A percentile compares a stretch with the other conserved stretches of the same genome.
phyloP scores from a whole-genome alignment of 257 asterid species.

The Striga asiatica region DNA sequence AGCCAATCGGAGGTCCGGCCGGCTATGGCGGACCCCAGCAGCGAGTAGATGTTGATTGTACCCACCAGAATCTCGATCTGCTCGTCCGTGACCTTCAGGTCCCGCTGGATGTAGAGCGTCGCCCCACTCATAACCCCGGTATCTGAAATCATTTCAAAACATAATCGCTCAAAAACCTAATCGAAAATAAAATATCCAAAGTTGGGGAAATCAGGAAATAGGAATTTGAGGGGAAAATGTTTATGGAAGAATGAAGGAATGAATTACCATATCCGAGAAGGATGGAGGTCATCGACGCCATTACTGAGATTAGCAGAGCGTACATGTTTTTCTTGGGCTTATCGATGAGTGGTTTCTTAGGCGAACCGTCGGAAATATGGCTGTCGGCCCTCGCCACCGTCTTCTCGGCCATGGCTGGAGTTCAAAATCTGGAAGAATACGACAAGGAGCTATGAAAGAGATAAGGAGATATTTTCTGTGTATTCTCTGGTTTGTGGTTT shows the following conservation, averaged over 20 bases:
- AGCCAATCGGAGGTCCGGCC: conserved; percentile 30
- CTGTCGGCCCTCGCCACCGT: too few species aligned
- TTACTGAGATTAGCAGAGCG: conserved; percentile 23
- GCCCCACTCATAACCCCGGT: conserved; percentile 36
- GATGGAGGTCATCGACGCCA: conserved; percentile 30
- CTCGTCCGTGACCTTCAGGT: conserved; percentile 21
- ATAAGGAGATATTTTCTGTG: too few species aligned
- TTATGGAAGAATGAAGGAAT: not conserved
- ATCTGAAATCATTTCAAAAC: conserved; percentile 7
- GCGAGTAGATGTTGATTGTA: conserved; percentile 23
- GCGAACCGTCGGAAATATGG: too few species aligned
- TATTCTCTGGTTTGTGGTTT: too few species aligned
- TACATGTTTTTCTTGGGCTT: conserved; percentile 12
- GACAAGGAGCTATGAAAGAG: too few species aligned
- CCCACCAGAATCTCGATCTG: conserved; percentile 25
- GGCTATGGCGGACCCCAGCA: conserved; percentile 23
- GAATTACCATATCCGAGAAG: conserved; percentile 30
- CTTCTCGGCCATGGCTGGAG: too few species aligned
- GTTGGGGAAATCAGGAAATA: too few species aligned
- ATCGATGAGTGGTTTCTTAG: not conserved
- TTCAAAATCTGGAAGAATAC: too few species aligned
- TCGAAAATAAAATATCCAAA: too few species aligned
- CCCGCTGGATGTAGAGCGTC: conserved; percentile 22
- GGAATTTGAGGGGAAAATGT: too few species aligned
- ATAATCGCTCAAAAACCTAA: too few species aligned